These are phyloP conservation scores for Crithidia thermophila DNA, from an alignment of 208 protist species.

Conservation along the genomic window DNA sequence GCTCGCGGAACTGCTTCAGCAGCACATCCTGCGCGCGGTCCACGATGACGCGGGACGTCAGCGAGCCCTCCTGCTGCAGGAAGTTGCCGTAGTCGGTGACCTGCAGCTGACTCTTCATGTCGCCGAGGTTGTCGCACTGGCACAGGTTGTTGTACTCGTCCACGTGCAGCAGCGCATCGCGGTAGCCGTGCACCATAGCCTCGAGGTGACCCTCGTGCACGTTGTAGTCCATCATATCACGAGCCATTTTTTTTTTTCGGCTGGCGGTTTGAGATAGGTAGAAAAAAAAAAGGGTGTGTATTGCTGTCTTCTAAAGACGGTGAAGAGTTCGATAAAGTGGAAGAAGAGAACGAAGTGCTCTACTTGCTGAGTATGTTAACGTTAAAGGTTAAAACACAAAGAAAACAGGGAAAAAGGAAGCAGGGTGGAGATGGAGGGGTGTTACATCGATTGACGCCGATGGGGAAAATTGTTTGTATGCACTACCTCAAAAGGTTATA, in stretches of 20 bases:
- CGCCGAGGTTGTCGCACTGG: conserved; percentile 98
- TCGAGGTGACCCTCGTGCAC: conserved; percentile 89
- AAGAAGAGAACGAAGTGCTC: too few relatives aligned
- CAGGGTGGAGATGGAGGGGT: too few relatives aligned
- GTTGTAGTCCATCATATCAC: conserved; percentile 84
- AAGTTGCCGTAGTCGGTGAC: conserved; percentile 98
- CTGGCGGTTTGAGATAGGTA: conserved; percentile 3
- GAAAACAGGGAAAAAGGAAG: too few relatives aligned
- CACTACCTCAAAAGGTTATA: too few relatives aligned
- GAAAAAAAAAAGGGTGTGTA: conserved; percentile 3
- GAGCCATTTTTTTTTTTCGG: conserved; percentile 34
- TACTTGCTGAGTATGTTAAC: too few relatives aligned
- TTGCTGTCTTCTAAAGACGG: not conserved
- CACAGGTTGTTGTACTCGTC: conserved; percentile 97
- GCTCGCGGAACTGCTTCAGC: conserved; percentile 96
- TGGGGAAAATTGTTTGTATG: too few relatives aligned
- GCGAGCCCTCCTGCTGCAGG: conserved; percentile 94
- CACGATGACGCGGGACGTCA: conserved; percentile 91
- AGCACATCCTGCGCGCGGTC: conserved; percentile 95
- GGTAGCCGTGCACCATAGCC: conserved; percentile 92
- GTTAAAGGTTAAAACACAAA: too few relatives aligned
- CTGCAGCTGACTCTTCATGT: conserved; percentile 98
- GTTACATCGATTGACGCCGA: too few relatives aligned
- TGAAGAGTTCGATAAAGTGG: too few relatives aligned
- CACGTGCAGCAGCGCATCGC: conserved; percentile 90